These are phyloP conservation scores for Chrysoporthe austroafricana DNA, from an alignment of 2,329 filamentous ascomycete species.

Conservation along the genomic window DNA sequence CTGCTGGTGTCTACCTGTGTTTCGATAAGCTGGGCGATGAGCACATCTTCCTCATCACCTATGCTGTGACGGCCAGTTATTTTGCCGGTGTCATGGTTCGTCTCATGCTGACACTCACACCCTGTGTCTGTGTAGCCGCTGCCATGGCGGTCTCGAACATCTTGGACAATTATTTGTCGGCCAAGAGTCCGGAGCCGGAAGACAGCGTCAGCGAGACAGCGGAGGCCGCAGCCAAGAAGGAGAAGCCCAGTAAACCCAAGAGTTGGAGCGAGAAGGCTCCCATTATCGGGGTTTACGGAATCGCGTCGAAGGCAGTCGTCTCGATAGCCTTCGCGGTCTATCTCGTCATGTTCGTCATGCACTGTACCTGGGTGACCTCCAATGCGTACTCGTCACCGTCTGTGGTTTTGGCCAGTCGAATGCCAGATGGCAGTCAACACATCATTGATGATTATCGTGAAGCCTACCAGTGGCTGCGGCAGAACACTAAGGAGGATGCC, in stretches of 20 bases:
- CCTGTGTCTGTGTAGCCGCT: constrained; percentile 92
- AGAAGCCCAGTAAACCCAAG: constrained; percentile 46
- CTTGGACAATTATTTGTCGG: constrained; percentile 80
- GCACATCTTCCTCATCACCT: constrained; percentile 97
- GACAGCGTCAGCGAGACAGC: constrained; percentile 46
- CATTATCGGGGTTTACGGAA: constrained; percentile 80
- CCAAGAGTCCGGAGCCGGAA: constrained; percentile 62
- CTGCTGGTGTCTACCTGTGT: constrained; percentile 96
- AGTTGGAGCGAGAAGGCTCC: constrained; percentile 73
- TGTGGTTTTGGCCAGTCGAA: constrained; percentile 87
- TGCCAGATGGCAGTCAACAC: constrained; percentile 94
- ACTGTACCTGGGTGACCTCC: constrained; percentile 99
- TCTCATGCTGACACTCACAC: constrained; percentile 95
- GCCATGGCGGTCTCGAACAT: constrained; percentile 87
- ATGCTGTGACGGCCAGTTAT: constrained; percentile 95
- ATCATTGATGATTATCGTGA: constrained; percentile 99
- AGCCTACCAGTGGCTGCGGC: constrained; percentile 98
- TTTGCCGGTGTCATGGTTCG: constrained; percentile 99
- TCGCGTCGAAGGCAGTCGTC: constrained; percentile 78
- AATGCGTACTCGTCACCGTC: constrained; percentile 99
- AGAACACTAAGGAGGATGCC: constrained; percentile 92
- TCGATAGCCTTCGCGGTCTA: constrained; percentile 75
- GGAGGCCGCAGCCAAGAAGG: constrained; percentile 63
- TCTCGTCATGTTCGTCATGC: constrained; percentile 89
- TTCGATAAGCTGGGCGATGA: constrained; percentile 93